A percentile compares a stretch with the other conserved stretches of the same genome.
Conservation (phyloP, 116 monocot genomes). For the Posidonia oceanica region DNA sequence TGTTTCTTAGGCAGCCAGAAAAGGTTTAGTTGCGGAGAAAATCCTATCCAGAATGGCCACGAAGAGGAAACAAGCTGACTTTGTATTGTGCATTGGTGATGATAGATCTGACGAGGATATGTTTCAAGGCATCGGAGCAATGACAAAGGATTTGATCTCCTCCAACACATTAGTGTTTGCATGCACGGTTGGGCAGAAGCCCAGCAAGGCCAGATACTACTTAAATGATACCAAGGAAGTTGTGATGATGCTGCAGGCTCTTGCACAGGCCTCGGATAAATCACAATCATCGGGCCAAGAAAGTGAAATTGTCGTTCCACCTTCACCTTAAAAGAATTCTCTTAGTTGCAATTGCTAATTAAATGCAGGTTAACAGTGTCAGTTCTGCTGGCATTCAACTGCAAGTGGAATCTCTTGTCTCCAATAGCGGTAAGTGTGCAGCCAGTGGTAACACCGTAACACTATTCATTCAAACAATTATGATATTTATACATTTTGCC, state of each 20-base stretch:
- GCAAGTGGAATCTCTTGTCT: too few relatives aligned
- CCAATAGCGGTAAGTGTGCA: too few relatives aligned
- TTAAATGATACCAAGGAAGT: slow-evolving; percentile 71
- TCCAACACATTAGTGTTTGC: slow-evolving; percentile 48
- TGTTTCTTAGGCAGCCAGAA: slow-evolving; percentile 60
- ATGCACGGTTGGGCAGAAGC: slow-evolving; percentile 88
- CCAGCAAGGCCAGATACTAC: slow-evolving; percentile 86
- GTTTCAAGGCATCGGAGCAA: slow-evolving; percentile 58
- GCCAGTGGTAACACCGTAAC: too few relatives aligned
- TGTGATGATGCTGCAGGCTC: slow-evolving; percentile 51
- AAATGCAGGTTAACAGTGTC: too few relatives aligned
- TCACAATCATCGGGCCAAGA: neutral
- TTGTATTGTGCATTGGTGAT: slow-evolving; percentile 78
- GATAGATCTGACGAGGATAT: slow-evolving; percentile 92
- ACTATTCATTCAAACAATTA: too few relatives aligned
- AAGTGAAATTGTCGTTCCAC: too few relatives aligned
- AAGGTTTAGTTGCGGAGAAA: slow-evolving; percentile 58
- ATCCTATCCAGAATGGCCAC: slow-evolving; percentile 41
- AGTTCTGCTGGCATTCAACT: too few relatives aligned
- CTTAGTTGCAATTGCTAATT: too few relatives aligned
- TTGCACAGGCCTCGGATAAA: slow-evolving; percentile 23
- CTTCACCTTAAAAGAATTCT: too few relatives aligned
- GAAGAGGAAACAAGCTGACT: slow-evolving; percentile 33
- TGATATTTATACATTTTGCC: too few relatives aligned
- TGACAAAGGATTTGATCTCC: slow-evolving; percentile 21